Conservation (phyloP, 768 basidiomycete genomes). For the Cantharellus cinnabarinus region DNA sequence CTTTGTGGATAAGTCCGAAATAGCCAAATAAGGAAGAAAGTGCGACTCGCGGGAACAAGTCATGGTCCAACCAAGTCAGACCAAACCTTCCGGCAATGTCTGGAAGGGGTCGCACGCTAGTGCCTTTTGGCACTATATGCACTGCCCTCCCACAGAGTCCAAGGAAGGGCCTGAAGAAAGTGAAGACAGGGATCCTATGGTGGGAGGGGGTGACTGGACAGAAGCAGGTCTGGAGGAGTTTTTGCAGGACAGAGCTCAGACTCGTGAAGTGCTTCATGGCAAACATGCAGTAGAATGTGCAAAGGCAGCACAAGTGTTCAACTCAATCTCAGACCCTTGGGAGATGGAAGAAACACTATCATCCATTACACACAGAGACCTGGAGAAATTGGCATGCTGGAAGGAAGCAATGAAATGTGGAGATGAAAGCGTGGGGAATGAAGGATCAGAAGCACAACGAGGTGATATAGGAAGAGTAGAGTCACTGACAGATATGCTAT, state of each 20-base stretch:
- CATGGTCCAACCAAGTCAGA: no score
- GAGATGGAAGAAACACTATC: not conserved
- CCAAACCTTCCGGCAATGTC: no score
- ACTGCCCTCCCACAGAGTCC: not conserved
- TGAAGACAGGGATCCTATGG: not conserved
- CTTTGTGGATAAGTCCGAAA: no score
- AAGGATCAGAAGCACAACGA: not conserved
- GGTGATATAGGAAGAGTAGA: not conserved
- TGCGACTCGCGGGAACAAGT: no score
- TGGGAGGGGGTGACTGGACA: not conserved
- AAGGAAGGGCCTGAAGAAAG: not conserved
- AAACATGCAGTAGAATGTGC: not conserved
- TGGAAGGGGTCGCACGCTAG: no score
- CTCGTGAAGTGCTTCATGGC: not conserved
- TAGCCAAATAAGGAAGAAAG: no score
- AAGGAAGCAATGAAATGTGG: not conserved
- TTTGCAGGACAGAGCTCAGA: not conserved
- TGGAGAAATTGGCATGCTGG: not conserved
- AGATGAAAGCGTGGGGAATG: not conserved
- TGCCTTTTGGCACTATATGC: no score
- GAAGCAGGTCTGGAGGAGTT: not conserved
- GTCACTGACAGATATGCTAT: not conserved
- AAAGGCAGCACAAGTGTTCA: not conserved
- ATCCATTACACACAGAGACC: not conserved
- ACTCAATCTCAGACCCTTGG: not conserved